These are phyloP conservation scores for Naegleria lovaniensis DNA, from an alignment of 208 protist genomes.

Conservation along the genomic window DNA sequence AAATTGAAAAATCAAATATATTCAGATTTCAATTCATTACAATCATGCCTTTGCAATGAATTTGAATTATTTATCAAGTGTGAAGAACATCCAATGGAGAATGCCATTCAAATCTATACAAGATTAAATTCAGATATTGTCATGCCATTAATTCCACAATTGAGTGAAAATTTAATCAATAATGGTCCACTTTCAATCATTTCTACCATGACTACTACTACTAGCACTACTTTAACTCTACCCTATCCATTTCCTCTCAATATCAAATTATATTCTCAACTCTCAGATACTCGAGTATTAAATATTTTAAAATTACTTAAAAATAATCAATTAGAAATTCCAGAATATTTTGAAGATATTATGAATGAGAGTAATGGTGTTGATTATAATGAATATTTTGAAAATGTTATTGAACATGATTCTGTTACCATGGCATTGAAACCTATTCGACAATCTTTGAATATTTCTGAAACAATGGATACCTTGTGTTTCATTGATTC, in stretches of 20 bases:
- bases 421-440: background rate
- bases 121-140: background rate
- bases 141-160: background rate
- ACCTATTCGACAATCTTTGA: background rate
- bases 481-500: background rate
- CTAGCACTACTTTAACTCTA: background rate
- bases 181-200: too few relatives aligned
- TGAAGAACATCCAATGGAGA: background rate
- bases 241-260: background rate
- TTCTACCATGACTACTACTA: too few relatives aligned
- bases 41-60: background rate
- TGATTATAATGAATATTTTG: background rate
- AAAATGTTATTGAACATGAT: background rate
- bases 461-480: background rate
- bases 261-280: background rate
- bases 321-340: background rate
- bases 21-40: background rate
- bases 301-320: background rate
- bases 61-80: too few relatives aligned
- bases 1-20: background rate
- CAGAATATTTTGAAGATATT: background rate
- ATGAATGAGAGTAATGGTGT: background rate
- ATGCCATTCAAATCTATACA: background rate
- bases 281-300: background rate
- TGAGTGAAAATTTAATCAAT: too few relatives aligned